Evolutionary conservation across 106 monocot species (phyloP), one percentile per base, ranked within the genome.

Genomic region (Platanthera zijinensis): DNA sequence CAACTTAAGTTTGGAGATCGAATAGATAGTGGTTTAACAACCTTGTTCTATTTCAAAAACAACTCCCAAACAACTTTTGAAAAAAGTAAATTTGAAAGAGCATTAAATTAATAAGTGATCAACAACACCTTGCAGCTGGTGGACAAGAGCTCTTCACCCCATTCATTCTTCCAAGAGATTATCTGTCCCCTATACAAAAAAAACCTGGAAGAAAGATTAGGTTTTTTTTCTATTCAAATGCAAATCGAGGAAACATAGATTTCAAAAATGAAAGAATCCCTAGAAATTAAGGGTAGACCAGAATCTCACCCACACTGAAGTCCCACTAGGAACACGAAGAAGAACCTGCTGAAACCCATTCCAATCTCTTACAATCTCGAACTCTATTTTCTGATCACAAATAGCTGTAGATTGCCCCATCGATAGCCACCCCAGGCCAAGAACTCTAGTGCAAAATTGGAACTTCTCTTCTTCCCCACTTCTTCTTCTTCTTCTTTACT

Each of bases 341-440:
- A 86, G 56, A 6, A 93, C 86, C 74, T 93, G 96, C 61, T 86
- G 89, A 22, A 93, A 83, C n/a, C 93, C 93, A 78, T 93, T 93
- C 90, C 93, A 93, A 51, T 93, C 92, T 68, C 87, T 90, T 2
- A 74, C 68, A 47, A 90, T 70, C 74, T 96, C 90, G 51, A 87
- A 78, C 21, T 85, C 86, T 9, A 73, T 48, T 71, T 83, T 84
- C 74, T 74, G 80, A 82, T 92, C 92, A 87, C 86, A 88, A 70
- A 78, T 46, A 15, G 32, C 11, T 32, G 80, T 75, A 18, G 87
- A 81, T 77, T 87, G 90, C 75, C 90, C 90, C 95, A 93, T 96
- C 78, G 32, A 32, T 82, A 53, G 11, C 5, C 6, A 21, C 59
- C 59, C 6, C 17, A n/a, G 8, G 59, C 19, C n/a, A 59, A 19